Conservation (phyloP, 768 basidiomycete species). For the Kockovaella imperatae region DNA sequence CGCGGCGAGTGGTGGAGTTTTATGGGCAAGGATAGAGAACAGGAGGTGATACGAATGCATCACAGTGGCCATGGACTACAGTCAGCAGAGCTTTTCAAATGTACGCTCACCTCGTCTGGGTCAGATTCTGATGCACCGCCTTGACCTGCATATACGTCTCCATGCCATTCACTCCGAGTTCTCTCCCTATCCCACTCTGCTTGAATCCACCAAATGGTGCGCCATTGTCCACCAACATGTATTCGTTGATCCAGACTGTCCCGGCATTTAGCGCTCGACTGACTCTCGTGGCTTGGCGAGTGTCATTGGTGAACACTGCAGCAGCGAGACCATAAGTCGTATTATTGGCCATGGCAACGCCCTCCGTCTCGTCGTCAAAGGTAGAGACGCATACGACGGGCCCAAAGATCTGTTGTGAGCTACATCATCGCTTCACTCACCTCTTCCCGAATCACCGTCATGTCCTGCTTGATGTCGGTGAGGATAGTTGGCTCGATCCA, state of each 20-base stretch:
- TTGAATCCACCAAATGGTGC: conserved; percentile 86
- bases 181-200: conserved; percentile 69
- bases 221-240: conserved; percentile 57
- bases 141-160: conserved; percentile 58
- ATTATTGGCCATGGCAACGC: conserved; percentile 74
- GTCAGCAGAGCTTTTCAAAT: neutral
- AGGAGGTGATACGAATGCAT: neutral
- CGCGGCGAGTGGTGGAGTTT: no score
- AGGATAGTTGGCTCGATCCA: conserved; percentile 83
- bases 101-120: conserved; percentile 10
- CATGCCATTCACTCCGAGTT: conserved; percentile 67
- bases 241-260: conserved; percentile 77
- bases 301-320: conserved; percentile 71
- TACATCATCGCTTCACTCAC: conserved; percentile 45
- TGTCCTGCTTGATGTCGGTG: conserved; percentile 57
- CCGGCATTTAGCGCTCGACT: conserved; percentile 73
- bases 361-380: conserved; percentile 82
- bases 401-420: conserved; percentile 69
- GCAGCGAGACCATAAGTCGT: conserved; percentile 81
- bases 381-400: conserved; percentile 77
- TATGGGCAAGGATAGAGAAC: no score
- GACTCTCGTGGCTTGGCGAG: conserved; percentile 62
- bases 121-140: conserved; percentile 60
- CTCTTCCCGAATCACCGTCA: conserved; percentile 76
- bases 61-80: neutral